A percentile compares a stretch with the other conserved stretches of the same genome.
Conservation (phyloP, 2,329 filamentous ascomycete species). For the Dryadomyces sulphureus region DNA sequence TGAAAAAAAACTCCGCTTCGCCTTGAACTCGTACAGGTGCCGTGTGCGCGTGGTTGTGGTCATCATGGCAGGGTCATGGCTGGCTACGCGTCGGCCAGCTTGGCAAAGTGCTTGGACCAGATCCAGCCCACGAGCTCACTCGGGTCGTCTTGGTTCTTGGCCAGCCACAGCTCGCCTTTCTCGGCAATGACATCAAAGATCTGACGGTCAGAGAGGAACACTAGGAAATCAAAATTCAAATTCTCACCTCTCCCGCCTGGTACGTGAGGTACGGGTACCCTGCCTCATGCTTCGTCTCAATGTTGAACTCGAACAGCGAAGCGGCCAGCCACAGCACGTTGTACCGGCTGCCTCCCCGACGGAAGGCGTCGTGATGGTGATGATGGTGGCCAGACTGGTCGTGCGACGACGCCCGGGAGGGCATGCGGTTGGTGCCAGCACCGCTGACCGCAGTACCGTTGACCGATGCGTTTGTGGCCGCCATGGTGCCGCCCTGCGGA, state of each 20-base stretch:
- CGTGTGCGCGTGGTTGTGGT: no score
- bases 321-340: conserved; percentile 82
- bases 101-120: conserved; percentile 95
- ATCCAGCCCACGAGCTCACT: conserved; percentile 81
- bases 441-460: background rate
- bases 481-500: background rate
- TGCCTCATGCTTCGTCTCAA: conserved; percentile 81
- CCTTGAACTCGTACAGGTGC: no score
- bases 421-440: conserved; percentile 15
- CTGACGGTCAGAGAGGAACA: conserved; percentile 19
- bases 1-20: no score
- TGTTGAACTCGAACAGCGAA: conserved; percentile 93
- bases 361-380: no score
- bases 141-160: conserved; percentile 88
- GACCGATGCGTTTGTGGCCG: no score
- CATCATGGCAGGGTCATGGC: background rate
- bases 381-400: conserved; percentile 23
- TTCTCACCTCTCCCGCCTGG: conserved; percentile 68
- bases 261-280: conserved; percentile 95
- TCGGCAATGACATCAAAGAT: conserved; percentile 89
- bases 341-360: conserved; percentile 29
- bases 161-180: conserved; percentile 95
- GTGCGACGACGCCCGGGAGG: conserved; percentile 45
- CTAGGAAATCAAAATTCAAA: background rate
- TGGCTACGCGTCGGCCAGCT: conserved; percentile 34